These are phyloP conservation scores for Fagopyrum homotropicum DNA, from an alignment of 148 eudicot genomes.

Conservation along the genomic window DNA sequence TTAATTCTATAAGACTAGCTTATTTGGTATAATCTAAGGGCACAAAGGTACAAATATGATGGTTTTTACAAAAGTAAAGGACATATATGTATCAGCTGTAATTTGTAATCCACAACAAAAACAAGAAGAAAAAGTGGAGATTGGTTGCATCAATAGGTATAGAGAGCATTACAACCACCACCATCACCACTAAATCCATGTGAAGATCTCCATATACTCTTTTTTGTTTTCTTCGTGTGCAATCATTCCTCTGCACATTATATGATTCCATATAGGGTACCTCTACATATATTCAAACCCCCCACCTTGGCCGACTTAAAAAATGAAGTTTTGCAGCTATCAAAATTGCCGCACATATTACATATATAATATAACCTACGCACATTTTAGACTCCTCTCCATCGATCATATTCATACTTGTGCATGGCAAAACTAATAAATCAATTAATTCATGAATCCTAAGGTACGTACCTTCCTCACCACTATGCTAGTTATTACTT, in stretches of 20 bases:
- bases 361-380: not conserved
- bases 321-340: not conserved
- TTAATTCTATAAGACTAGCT: too few species aligned
- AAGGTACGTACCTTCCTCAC: slow-evolving; percentile 4
- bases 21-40: too few species aligned
- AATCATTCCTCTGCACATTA: not conserved
- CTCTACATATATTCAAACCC: not conserved
- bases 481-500: not conserved
- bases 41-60: too few species aligned
- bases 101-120: too few species aligned
- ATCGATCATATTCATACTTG: not conserved
- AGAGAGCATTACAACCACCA: not conserved
- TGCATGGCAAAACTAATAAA: not conserved
- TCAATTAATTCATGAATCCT: not conserved
- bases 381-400: not conserved
- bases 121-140: too few species aligned
- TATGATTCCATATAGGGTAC: not conserved
- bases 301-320: not conserved
- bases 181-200: not conserved
- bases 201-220: not conserved
- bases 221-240: not conserved
- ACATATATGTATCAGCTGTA: too few species aligned
- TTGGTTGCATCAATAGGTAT: too few species aligned
- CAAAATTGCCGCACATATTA: not conserved
- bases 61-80: too few species aligned